Evolutionary conservation across 202 grass and related monocot species (phyloP).

Genomic region (Cymbopogon flexuosus): DNA sequence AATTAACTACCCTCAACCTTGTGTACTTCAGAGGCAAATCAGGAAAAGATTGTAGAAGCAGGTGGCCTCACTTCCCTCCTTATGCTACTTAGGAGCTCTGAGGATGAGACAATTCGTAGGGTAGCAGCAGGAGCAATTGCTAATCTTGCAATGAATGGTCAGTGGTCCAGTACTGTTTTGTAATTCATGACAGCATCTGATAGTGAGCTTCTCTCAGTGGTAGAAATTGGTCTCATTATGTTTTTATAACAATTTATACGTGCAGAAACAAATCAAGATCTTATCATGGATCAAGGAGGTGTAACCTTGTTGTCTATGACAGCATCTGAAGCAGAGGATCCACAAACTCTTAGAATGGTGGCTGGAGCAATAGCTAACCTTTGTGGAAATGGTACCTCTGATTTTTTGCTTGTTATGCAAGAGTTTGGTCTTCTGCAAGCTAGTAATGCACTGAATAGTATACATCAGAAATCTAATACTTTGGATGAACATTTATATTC

Average conservation of each 20-base stretch:
- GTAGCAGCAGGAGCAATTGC: conserved; percentile 98
- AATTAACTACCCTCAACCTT: conserved; percentile 26
- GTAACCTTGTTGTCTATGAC: conserved; percentile 89
- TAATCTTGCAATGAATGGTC: conserved; percentile 99
- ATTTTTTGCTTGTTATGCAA: conserved; percentile 24
- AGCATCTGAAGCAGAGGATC: conserved; percentile 91
- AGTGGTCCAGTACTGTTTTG: conserved; percentile 21
- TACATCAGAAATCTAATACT: background rate
- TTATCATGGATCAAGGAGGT: conserved; percentile 96
- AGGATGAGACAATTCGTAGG: conserved; percentile 89
- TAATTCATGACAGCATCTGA: conserved; percentile 19
- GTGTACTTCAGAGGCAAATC: conserved; percentile 83
- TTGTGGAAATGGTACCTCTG: conserved; percentile 88
- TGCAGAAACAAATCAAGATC: conserved; percentile 97
- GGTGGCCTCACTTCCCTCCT: conserved; percentile 92
- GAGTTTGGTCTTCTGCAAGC: conserved; percentile 13
- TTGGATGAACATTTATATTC: background rate
- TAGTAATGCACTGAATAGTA: background rate
- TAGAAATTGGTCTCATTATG: conserved; percentile 15
- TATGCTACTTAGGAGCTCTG: conserved; percentile 85
- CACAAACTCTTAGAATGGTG: conserved; percentile 98
- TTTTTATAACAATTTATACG: conserved; percentile 24
- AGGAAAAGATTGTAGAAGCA: conserved; percentile 99
- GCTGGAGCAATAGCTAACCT: conserved; percentile 98
- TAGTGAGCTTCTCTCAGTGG: background rate